Evolutionary conservation across 768 basidiomycete genomes (phyloP).

Genomic region (Pulveroboletus sp.): DNA sequence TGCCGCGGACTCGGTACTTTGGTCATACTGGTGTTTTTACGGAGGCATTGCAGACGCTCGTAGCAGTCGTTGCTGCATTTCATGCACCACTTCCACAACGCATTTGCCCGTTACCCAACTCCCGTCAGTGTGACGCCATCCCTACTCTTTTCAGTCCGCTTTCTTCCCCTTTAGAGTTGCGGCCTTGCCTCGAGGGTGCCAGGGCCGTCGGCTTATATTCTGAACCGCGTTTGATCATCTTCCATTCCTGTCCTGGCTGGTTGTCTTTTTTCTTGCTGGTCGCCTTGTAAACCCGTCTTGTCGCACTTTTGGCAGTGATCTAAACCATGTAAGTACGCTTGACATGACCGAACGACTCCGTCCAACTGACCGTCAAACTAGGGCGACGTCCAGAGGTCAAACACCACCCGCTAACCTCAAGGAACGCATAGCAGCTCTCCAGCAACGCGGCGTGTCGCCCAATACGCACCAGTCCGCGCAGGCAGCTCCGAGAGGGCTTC

Average conservation of each 20-base stretch:
- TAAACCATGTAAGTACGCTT: conserved; percentile 20
- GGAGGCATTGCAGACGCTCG: neutral
- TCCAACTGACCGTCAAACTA: conserved; percentile 19
- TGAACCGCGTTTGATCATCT: conserved; percentile 7
- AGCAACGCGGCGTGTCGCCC: conserved; percentile 45
- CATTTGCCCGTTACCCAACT: neutral
- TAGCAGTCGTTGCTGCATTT: neutral
- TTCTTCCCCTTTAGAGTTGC: neutral
- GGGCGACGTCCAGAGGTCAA: conserved; percentile 25
- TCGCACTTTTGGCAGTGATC: conserved; percentile 2
- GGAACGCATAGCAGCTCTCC: conserved; percentile 78
- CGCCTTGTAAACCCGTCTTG: conserved; percentile 13
- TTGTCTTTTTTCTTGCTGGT: conserved; percentile 16
- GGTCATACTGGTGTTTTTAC: too few species aligned
- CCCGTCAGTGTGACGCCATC: neutral
- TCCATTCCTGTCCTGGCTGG: conserved; percentile 18
- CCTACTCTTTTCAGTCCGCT: neutral
- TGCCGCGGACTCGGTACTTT: too few species aligned
- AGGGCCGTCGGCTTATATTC: conserved; percentile 7
- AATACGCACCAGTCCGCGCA: conserved; percentile 31
- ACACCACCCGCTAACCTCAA: conserved; percentile 52
- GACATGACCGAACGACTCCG: neutral
- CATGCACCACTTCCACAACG: conserved; percentile 4
- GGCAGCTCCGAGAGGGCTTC: conserved; percentile 27
- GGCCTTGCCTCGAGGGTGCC: conserved; percentile 4